These are phyloP conservation scores for Blastocystis sp. DNA, from an alignment of 352 stramenopile species.

Conservation along the genomic window DNA sequence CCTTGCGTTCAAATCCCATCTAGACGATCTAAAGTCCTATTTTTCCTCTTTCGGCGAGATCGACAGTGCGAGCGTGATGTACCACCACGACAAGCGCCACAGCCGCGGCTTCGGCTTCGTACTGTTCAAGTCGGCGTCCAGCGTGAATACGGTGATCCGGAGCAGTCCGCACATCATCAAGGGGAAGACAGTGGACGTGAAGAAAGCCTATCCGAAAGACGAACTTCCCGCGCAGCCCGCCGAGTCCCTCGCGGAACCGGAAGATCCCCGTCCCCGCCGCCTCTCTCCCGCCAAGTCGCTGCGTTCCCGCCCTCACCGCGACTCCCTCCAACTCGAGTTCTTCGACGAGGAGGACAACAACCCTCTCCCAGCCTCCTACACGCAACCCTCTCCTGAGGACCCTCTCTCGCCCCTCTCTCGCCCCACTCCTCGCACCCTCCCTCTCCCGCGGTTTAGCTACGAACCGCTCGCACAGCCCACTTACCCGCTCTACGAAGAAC, in stretches of 20 bases:
- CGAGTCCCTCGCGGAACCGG: not conserved
- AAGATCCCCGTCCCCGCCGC: not conserved
- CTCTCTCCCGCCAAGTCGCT: not conserved
- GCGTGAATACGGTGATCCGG: conserved; percentile 14
- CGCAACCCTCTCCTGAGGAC: not conserved
- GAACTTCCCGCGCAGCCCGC: not conserved
- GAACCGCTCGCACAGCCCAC: no score
- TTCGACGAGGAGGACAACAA: conserved; percentile 56
- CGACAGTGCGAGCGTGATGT: conserved; percentile 23
- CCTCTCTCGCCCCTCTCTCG: not conserved
- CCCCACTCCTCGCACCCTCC: not conserved
- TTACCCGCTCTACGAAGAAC: no score
- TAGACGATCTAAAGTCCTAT: conserved; percentile 12
- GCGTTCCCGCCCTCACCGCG: not conserved
- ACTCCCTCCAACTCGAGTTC: conserved; percentile 4
- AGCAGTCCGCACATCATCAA: conserved; percentile 3
- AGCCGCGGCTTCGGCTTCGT: conserved; percentile 28
- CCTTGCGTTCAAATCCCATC: not conserved
- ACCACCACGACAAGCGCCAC: conserved; percentile 42
- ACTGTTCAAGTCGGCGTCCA: not conserved
- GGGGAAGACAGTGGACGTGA: conserved; percentile 10
- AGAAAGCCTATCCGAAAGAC: conserved; percentile 36
- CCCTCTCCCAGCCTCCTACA: conserved; percentile 19
- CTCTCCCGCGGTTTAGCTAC: not conserved
- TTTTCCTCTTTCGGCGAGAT: conserved; percentile 44